Conservation (phyloP, 805 yeast genomes). For the Starmerella roubikii region DNA sequence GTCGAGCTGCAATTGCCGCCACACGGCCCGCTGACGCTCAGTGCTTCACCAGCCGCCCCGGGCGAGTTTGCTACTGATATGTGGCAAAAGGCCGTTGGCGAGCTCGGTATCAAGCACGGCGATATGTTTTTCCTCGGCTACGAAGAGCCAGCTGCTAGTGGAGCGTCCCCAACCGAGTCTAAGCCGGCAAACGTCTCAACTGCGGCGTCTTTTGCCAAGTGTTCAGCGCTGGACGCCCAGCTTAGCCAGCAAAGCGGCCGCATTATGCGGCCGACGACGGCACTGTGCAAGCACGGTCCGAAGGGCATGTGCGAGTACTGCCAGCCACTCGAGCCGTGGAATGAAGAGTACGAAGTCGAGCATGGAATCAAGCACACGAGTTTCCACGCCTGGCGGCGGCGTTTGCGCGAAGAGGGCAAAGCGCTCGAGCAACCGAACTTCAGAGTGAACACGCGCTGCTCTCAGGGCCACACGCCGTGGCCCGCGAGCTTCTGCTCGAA, state of each 20-base stretch:
- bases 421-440: constrained; percentile 46
- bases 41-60: constrained; percentile 34
- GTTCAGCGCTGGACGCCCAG: constrained; percentile 45
- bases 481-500: constrained; percentile 90
- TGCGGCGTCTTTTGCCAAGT: neutral
- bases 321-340: constrained; percentile 93
- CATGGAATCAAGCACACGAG: constrained; percentile 77
- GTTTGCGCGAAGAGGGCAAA: constrained; percentile 57
- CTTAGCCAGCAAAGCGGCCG: constrained; percentile 59
- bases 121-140: constrained; percentile 40
- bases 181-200: neutral
- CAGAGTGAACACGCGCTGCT: constrained; percentile 47
- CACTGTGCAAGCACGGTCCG: constrained; percentile 72
- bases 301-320: constrained; percentile 98
- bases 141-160: neutral
- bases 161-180: neutral
- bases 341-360: constrained; percentile 56
- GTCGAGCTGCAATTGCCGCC: constrained; percentile 27
- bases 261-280: constrained; percentile 47
- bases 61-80: constrained; percentile 29
- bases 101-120: constrained; percentile 38
- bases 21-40: constrained; percentile 26
- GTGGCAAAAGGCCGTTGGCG: constrained; percentile 27
- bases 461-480: constrained; percentile 81
- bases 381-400: constrained; percentile 68